These are phyloP conservation scores for Solanum etuberosum DNA, from an alignment of 257 asterid genomes.

Conservation along the genomic window DNA sequence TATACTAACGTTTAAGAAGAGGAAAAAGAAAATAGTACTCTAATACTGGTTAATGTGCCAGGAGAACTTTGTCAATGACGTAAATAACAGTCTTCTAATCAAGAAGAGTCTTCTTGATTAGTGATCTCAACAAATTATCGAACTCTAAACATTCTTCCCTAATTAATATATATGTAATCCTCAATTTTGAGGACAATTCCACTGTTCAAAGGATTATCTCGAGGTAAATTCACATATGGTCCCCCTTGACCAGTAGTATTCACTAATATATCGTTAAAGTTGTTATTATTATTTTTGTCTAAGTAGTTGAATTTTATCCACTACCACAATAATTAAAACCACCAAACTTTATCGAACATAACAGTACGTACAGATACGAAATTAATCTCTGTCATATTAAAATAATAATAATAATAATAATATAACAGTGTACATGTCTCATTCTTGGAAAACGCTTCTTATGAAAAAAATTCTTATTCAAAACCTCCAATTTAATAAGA, in stretches of 20 bases:
- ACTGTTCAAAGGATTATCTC: background rate
- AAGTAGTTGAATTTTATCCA: background rate
- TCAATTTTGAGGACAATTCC: background rate
- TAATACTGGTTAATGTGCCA: background rate
- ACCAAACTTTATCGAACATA: background rate
- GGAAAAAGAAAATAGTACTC: background rate
- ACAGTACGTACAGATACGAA: background rate
- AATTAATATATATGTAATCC: background rate
- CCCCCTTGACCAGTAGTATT: background rate
- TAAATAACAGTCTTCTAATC: background rate
- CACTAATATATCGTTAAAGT: background rate
- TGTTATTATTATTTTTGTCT: background rate
- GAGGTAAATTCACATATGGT: background rate
- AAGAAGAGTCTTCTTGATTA: background rate
- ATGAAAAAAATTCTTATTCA: too few relatives aligned
- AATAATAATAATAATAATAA: too few relatives aligned
- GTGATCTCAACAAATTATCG: background rate
- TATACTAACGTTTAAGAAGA: background rate
- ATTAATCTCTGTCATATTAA: background rate
- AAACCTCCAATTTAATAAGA: too few relatives aligned
- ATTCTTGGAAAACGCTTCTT: too few relatives aligned
- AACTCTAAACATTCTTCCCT: background rate
- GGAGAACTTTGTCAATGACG: background rate
- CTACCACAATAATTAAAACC: background rate
- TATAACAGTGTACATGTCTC: too few relatives aligned